Evolutionary conservation across 2,329 filamentous ascomycete genomes (phyloP).

Genomic region (Aspergillus texensis): DNA sequence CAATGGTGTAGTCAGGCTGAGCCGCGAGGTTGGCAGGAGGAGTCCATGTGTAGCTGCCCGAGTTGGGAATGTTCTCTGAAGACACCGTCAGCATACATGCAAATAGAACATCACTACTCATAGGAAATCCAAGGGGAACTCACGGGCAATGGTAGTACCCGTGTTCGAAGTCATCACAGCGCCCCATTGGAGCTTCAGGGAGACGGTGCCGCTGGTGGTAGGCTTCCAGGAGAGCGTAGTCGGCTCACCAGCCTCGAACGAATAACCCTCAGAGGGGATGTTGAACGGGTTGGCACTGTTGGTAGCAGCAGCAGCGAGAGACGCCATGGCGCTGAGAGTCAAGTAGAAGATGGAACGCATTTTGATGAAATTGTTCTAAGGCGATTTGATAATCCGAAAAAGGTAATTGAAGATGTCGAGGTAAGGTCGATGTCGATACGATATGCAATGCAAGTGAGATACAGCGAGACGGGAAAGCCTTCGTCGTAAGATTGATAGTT

Average conservation of each 20-base stretch:
- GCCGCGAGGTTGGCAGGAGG: slow-evolving; percentile 45
- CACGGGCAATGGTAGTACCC: slow-evolving; percentile 49
- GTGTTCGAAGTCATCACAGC: slow-evolving; percentile 43
- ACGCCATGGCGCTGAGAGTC: slow-evolving; percentile 49
- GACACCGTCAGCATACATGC: slow-evolving; percentile 9
- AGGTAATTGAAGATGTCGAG: background rate
- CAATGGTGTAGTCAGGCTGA: slow-evolving; percentile 54
- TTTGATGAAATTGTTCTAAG: slow-evolving; percentile 23
- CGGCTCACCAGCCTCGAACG: slow-evolving; percentile 50
- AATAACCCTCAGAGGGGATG: slow-evolving; percentile 45
- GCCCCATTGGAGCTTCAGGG: slow-evolving; percentile 53
- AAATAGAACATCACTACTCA: background rate
- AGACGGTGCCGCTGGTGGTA: slow-evolving; percentile 54
- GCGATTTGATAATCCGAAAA: background rate
- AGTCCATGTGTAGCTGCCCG: slow-evolving; percentile 53
- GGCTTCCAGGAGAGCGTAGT: slow-evolving; percentile 54
- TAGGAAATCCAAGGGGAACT: slow-evolving; percentile 23
- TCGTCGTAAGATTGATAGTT: background rate
- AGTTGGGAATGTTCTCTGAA: slow-evolving; percentile 52
- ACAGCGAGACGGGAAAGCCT: slow-evolving; percentile 7
- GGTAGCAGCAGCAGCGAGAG: slow-evolving; percentile 45
- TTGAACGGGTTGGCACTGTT: slow-evolving; percentile 51
- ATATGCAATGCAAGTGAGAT: slow-evolving; percentile 3
- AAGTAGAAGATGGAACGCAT: slow-evolving; percentile 52
- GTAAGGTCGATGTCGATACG: slow-evolving; percentile 7